Percentiles rank a stretch among this genome's conserved stretches.
phyloP scores from a whole-genome alignment of 129 eudicot species.

The Sambucus nigra region DNA sequence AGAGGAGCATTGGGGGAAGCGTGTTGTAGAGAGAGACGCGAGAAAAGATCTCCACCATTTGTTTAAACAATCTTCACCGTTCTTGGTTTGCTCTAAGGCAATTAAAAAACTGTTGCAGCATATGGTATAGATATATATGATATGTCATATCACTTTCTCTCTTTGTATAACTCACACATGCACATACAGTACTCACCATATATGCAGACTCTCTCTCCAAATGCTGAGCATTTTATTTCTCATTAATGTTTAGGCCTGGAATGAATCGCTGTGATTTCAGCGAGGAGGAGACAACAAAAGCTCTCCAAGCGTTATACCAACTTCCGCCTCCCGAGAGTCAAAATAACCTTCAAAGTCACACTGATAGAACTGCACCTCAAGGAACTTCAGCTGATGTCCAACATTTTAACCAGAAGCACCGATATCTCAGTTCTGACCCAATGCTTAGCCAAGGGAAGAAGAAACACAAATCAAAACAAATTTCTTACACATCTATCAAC shows the following conservation, averaged over 20 bases:
- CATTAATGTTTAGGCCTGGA: constrained; percentile 56
- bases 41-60: no score
- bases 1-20: no score
- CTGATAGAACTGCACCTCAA: constrained; percentile 15
- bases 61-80: no score
- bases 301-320: constrained; percentile 32
- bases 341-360: constrained; percentile 25
- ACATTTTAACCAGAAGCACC: constrained; percentile 16
- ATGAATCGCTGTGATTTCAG: constrained; percentile 63
- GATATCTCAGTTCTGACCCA: constrained; percentile 14
- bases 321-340: constrained; percentile 29
- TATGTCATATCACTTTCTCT: no score
- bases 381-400: constrained; percentile 19
- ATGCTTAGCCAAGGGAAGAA: constrained; percentile 24
- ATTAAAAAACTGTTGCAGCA: no score
- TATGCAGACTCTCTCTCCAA: background rate
- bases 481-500: constrained; percentile 14
- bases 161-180: background rate
- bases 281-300: constrained; percentile 65
- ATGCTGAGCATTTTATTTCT: constrained; percentile 4
- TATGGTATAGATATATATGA: no score
- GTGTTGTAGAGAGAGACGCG: no score
- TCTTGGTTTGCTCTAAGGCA: no score
- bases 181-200: background rate
- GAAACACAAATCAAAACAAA: constrained; percentile 27